Evolutionary conservation across 1,284 basidiomycete species (phyloP), one percentile per base, ranked within the genome.

Genomic region (Fomitiporia mediterranea): DNA sequence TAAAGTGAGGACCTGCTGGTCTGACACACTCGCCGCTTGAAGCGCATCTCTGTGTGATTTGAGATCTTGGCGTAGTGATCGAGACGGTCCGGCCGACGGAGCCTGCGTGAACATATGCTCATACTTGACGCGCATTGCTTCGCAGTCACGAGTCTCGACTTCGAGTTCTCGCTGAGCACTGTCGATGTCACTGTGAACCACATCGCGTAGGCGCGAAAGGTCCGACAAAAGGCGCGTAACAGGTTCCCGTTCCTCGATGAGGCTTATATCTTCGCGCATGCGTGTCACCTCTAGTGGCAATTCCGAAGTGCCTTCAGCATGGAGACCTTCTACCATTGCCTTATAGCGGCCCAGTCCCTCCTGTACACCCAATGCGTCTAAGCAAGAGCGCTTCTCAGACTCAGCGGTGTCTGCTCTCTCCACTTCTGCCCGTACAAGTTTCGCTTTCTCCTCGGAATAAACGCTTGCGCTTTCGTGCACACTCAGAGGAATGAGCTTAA

Each of bases 391-490:
- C 34, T 84, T 81, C 69, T 97, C 92, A 0, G 78, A 86, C 64
- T 98, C 93, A 0, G 89, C 87, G 11, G 83, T 71, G 61, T 98
- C 94, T 0, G 85, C 85, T 46, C 86, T 82, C 75, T 98, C 95
- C 1, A 90, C 87, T 68, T 98, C 95, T 1, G 78, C 84, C 37
- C 97, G 80, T 1, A 94, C 92, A 23, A 99, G 76, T 72, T 99
- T 98, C 13, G 96, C 97, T 73, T 99, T 98, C 74, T 99, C 97
- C 70, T 99, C 96, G 1, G 93, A 96, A 71, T 99, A 99, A 15
- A 99, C 85, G 56, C 88, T 92, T 4, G 97, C 95, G 62, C 89
- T 91, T 72, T 98, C 94, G 69, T 98, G 95, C 3, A 99, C 94
- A 60, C 91, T 91, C 32, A 99, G 76, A 5, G 97, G 96, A 21